Evolutionary conservation across 768 basidiomycete species (phyloP), one percentile per base, ranked within the genome.

Genomic region (Gyrodon lividus): DNA sequence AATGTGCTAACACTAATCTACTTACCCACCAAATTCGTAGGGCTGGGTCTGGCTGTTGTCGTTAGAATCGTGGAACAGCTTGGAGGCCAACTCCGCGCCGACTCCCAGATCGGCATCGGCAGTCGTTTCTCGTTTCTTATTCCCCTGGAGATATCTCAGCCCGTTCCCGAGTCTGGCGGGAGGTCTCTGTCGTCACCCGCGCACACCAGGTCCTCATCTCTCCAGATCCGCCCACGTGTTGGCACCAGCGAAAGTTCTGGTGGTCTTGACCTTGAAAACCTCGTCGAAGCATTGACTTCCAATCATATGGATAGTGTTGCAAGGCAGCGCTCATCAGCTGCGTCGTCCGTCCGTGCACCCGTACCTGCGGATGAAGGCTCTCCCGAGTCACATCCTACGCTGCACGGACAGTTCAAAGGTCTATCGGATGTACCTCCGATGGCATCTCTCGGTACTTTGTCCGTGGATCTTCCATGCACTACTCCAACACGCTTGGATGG

Each of bases 61-160:
- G 87, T 87, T 0, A 76, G 89, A 14, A 89, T 91, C 37, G 85
- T 91, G 4, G 83, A 86, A 58, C 88, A 89, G 54, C 76, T 91
- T 2, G 84, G 82, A 0, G 90, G 89, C 3, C 88, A 89, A 64
- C 76, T 93, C 2, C 81, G 86, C 6, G 88, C 89, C 4, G 86
- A 90, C 51, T 90, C 87, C 0, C 77, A 79, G 45, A 72, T 81
- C n/a, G 76, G 73, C 40, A 67, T 77, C 59, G 90, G 89, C 8
- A 86, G 85, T 30, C 75, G 77, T 4, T 91, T 92, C 71, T 87
- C 84, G 1, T 84, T 86, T 68, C 69, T 87, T 6, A 78, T 88
- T 35, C 85, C 87, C 6, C 78, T 91, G 55, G 68, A 77, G 1
- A 62, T 85, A 3, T 67, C 71, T 10, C 59, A 66, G 10, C 56